Base-by-base conservation (phyloP, 768 basidiomycete species). In the Sarcodon sp. region DNA sequence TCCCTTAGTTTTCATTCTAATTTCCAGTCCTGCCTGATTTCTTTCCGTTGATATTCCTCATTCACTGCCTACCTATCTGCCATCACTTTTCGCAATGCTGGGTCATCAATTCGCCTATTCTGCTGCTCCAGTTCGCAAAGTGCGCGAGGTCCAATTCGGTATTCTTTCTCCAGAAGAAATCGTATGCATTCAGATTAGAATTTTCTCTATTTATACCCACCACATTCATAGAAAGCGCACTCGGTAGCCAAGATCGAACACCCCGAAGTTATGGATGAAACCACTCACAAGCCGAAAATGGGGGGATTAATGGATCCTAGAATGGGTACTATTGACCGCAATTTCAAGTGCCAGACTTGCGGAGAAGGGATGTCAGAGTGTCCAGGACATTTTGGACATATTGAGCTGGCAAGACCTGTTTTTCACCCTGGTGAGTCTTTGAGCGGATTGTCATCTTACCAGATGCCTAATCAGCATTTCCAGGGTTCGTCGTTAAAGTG, bases 291-390 rank as follows among this genome's bases (percentile, higher is more conserved):
- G 60, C 87, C 89, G 21, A 97, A 96, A 69, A 71, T 80, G 21
- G 92, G 91, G 44, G 96, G 96, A 43, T 70, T 99, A 60, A 94
- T 94, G 86, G 96, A 99, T 69, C 90, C 93, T 45, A 80, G 90
- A 51, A 90, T 98, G 86, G 96, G 96, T 35, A 99, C 91, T 31
- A 94, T 93, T 57, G 91, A 93, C 71, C 76, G 91, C 55, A 92
- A 93, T 64, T 93, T 94, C 70, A 98, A 98, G 71, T 99, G 96
- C 64, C 92, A 97, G 71, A 98, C 96, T 31, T 98, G 96, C 64
- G 93, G 92, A 55, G 96, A 99, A 75, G 94, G 93, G n/a, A 97
- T 98, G 93, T 84, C 91, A 13, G 96, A 98, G 64, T 99, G 96
- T 69, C 93, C 96, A 27, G 96, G 96, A 45, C 96, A 98, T 65